Conservation (phyloP, 495 filamentous ascomycete genomes). For the Xylaria longipes region DNA sequence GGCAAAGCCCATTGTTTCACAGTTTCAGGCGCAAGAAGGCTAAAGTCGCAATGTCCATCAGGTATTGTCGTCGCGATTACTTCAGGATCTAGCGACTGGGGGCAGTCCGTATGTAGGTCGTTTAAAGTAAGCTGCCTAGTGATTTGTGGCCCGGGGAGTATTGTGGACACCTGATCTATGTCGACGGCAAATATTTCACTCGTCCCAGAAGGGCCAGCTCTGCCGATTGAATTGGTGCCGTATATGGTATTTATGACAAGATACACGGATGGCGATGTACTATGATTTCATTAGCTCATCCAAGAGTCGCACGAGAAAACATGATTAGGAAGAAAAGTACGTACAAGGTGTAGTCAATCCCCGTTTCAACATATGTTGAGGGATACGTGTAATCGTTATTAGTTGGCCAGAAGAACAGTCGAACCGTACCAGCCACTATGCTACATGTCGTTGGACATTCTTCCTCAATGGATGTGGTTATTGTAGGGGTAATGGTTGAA, state of each 20-base stretch:
- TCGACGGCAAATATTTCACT: slow-evolving; percentile 36
- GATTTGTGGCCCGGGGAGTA: slow-evolving; percentile 22
- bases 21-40: slow-evolving; percentile 36
- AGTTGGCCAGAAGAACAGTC: slow-evolving; percentile 47
- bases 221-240: slow-evolving; percentile 37
- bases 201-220: slow-evolving; percentile 33
- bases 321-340: slow-evolving; percentile 17
- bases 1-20: slow-evolving; percentile 39
- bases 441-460: slow-evolving; percentile 41
- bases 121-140: slow-evolving; percentile 40
- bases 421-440: slow-evolving; percentile 43
- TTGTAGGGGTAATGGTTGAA: neutral
- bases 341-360: slow-evolving; percentile 46
- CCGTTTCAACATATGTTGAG: slow-evolving; percentile 38
- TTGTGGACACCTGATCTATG: slow-evolving; percentile 40
- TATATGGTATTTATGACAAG: slow-evolving; percentile 40
- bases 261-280: slow-evolving; percentile 50
- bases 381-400: slow-evolving; percentile 42
- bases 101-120: slow-evolving; percentile 44
- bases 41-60: slow-evolving; percentile 37
- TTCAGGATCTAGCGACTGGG: slow-evolving; percentile 29
- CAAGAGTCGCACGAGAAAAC: neutral
- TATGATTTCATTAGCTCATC: slow-evolving; percentile 26
- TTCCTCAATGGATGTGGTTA: neutral
- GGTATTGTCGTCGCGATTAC: slow-evolving; percentile 38